Evolutionary conservation across 441 rosid species (phyloP).

Genomic region (Bruguiera hainesii): DNA sequence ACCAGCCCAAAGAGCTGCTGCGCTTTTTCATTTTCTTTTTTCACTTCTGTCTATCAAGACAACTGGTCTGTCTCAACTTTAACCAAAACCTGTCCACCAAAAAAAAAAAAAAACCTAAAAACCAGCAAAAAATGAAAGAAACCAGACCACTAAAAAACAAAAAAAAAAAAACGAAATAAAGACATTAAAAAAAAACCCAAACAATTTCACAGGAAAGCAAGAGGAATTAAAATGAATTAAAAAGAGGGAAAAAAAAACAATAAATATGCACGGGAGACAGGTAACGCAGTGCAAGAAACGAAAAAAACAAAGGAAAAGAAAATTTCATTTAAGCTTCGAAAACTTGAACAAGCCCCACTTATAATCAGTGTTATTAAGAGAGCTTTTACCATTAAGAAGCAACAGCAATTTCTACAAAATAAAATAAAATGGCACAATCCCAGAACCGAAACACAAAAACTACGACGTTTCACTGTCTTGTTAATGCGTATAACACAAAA

Average conservation of each 20-base stretch:
- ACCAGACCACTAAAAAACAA: background rate
- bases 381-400: slow-evolving; percentile 75
- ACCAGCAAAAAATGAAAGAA: too few species aligned
- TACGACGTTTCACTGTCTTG: too few species aligned
- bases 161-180: fast-evolving
- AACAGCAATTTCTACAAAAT: slow-evolving; percentile 7
- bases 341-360: slow-evolving; percentile 60
- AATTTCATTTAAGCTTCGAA: slow-evolving; percentile 58
- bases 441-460: slow-evolving; percentile 6
- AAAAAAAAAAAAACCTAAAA: too few species aligned
- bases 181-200: too few species aligned
- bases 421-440: slow-evolving; percentile 23
- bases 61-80: too few species aligned
- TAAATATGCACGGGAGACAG: slow-evolving; percentile 67
- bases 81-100: too few species aligned
- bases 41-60: too few species aligned
- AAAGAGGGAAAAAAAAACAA: background rate
- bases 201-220: too few species aligned
- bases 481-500: background rate
- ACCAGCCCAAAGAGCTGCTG: too few species aligned
- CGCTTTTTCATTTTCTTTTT: too few species aligned
- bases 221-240: background rate
- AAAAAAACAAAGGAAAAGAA: slow-evolving; percentile 8
- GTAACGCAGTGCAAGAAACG: slow-evolving; percentile 45
- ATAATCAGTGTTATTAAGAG: slow-evolving; percentile 11